These are phyloP conservation scores for Rhododendron mucronatum DNA, from an alignment of 148 eudicot species.

Conservation along the genomic window DNA sequence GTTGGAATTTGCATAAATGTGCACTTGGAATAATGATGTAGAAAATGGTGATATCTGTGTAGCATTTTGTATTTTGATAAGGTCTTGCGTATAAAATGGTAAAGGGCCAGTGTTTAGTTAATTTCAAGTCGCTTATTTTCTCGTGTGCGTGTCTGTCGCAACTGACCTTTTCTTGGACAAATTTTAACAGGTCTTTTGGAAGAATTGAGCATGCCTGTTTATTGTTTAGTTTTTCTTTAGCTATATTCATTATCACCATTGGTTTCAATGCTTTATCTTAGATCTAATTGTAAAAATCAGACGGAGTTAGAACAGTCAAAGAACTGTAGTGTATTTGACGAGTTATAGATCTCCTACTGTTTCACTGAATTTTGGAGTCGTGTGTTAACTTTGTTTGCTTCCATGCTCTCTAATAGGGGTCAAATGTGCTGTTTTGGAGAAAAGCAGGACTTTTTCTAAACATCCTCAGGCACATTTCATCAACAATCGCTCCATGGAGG, in stretches of 20 bases:
- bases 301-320: not conserved
- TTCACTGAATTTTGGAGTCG: not conserved
- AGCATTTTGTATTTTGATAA: not conserved
- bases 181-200: not conserved
- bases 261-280: not conserved
- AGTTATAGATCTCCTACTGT: not conserved
- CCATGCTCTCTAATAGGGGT: slow-evolving; percentile 47
- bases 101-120: not conserved
- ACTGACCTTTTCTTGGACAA: not conserved
- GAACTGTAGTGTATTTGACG: not conserved
- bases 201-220: not conserved
- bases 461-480: slow-evolving; percentile 99
- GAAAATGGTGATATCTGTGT: not conserved
- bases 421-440: slow-evolving; percentile 79
- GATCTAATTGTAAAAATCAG: no score
- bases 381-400: not conserved
- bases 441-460: slow-evolving; percentile 54
- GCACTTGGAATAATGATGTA: not conserved
- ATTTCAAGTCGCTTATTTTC: not conserved
- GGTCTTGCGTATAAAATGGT: not conserved
- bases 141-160: not conserved
- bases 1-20: not conserved
- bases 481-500: slow-evolving; percentile 99
- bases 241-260: not conserved
- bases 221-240: not conserved